Conservation (phyloP, 2,329 filamentous ascomycete species). For the Lachnellula suecica region DNA sequence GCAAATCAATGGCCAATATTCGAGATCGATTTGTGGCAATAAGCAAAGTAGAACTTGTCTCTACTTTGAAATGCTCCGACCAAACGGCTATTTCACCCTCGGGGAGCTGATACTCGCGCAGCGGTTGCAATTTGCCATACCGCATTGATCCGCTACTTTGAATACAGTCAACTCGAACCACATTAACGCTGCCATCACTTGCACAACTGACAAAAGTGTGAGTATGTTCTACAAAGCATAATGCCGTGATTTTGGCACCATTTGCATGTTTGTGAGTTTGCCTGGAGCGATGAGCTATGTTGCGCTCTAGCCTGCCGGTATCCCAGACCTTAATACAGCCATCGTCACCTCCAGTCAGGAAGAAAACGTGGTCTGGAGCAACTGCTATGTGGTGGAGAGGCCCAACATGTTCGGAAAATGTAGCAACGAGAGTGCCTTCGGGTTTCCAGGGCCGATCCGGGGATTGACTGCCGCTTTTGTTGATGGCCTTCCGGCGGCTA, state of each 20-base stretch:
- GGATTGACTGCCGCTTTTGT: conserved; percentile 31
- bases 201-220: conserved; percentile 92
- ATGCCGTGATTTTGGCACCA: conserved; percentile 71
- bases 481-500: conserved; percentile 51
- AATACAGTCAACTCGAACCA: conserved; percentile 69
- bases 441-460: conserved; percentile 73
- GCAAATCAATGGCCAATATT: conserved; percentile 80
- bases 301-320: conserved; percentile 82
- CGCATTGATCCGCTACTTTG: conserved; percentile 59
- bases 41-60: conserved; percentile 78
- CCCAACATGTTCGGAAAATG: conserved; percentile 83
- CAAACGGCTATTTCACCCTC: conserved; percentile 77
- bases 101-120: conserved; percentile 80
- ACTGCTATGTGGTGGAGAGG: conserved; percentile 79
- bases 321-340: conserved; percentile 93
- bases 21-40: conserved; percentile 85
- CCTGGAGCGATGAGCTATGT: conserved; percentile 82
- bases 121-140: conserved; percentile 73
- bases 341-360: conserved; percentile 90
- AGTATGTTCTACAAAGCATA: conserved; percentile 91
- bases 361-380: conserved; percentile 90
- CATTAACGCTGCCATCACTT: conserved; percentile 85
- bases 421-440: conserved; percentile 78
- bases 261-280: conserved; percentile 78
- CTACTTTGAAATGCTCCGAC: conserved; percentile 87